phyloP scores from a whole-genome alignment of 1,139 yeast species.

The Kodamaea sp. region DNA sequence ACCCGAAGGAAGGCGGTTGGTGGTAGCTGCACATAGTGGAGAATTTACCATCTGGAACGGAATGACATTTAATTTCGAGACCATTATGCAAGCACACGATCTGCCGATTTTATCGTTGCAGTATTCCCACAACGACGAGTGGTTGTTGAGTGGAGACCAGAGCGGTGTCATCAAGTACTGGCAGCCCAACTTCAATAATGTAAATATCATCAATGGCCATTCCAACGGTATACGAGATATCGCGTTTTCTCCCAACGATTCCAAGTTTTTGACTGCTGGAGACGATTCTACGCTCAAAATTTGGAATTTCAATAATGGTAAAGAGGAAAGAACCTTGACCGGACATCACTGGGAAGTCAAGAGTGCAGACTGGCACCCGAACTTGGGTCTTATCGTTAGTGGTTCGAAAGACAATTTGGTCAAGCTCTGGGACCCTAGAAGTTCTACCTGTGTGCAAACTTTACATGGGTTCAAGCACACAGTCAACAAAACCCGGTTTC shows the following conservation, averaged over 20 bases:
- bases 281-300: conserved; percentile 89
- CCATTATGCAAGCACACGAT: conserved; percentile 98
- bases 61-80: conserved; percentile 90
- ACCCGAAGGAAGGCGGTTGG: conserved; percentile 88
- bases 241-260: conserved; percentile 86
- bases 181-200: conserved; percentile 98
- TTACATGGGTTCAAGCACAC: conserved; percentile 93
- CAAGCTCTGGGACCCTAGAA: conserved; percentile 95
- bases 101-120: conserved; percentile 77
- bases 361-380: conserved; percentile 95
- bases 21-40: conserved; percentile 91
- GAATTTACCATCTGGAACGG: conserved; percentile 98
- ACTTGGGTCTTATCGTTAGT: conserved; percentile 76
- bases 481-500: conserved; percentile 80
- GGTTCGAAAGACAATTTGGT: conserved; percentile 94
- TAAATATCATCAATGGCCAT: conserved; percentile 82
- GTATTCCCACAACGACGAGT: conserved; percentile 89
- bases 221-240: conserved; percentile 81
- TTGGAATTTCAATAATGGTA: conserved; percentile 92
- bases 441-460: conserved; percentile 70
- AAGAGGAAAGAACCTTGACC: conserved; percentile 74
- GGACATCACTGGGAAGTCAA: conserved; percentile 99
- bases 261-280: conserved; percentile 87
- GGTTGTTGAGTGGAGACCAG: conserved; percentile 93
- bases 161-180: conserved; percentile 90